Conservation (phyloP, 768 basidiomycete genomes). For the Pisolithus tinctorius region DNA sequence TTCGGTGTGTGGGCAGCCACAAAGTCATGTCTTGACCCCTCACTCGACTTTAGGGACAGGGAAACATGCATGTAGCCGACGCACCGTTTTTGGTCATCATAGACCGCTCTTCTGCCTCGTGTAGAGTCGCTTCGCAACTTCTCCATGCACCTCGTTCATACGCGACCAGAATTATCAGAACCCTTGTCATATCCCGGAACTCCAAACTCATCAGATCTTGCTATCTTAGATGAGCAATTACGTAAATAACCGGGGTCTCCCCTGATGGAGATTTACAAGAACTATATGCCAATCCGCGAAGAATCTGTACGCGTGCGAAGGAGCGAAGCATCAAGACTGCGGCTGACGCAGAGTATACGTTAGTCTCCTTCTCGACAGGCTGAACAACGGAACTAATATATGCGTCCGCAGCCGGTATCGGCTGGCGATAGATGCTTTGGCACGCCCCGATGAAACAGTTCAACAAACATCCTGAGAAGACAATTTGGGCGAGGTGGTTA, state of each 20-base stretch:
- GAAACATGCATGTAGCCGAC: neutral
- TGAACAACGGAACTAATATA: neutral
- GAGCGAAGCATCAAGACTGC: conserved; percentile 61
- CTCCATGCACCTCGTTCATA: conserved; percentile 49
- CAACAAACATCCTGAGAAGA: conserved; percentile 42
- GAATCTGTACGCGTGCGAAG: conserved; percentile 60
- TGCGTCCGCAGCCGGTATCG: conserved; percentile 44
- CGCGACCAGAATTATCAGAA: conserved; percentile 27
- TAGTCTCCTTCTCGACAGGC: conserved; percentile 1
- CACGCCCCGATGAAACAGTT: conserved; percentile 72
- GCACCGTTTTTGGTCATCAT: neutral
- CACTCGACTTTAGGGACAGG: no score
- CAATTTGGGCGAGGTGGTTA: conserved; percentile 2
- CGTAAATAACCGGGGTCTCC: conserved; percentile 13
- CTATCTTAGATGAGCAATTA: conserved; percentile 32
- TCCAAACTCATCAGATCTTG: conserved; percentile 54
- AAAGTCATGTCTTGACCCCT: no score
- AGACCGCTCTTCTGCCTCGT: conserved; percentile 68
- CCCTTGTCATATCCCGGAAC: conserved; percentile 63
- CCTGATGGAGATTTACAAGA: conserved; percentile 49
- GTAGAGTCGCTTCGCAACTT: conserved; percentile 53
- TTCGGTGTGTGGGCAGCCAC: no score
- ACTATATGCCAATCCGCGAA: conserved; percentile 53
- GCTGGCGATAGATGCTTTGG: conserved; percentile 83
- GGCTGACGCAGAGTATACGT: conserved; percentile 84